A percentile compares a stretch with the other conserved stretches of the same genome.
phyloP scores from a whole-genome alignment of 2,329 filamentous ascomycete genomes.

The Claviceps cyperi region DNA sequence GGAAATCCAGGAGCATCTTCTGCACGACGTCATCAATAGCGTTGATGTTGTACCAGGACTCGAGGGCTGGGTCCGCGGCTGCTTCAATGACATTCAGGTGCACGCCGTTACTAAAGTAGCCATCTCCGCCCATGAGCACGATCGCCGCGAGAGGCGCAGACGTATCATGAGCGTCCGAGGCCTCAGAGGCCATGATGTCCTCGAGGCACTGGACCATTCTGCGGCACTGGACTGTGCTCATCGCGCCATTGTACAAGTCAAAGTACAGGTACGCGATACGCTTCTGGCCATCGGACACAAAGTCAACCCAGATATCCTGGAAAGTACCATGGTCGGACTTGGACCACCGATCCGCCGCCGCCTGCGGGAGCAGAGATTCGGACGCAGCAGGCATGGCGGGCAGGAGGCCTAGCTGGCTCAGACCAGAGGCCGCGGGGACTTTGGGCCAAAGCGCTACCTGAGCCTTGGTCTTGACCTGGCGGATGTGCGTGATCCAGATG shows the following conservation, averaged over 20 bases:
- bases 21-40: slow-evolving; percentile 27
- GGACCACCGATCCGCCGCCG: slow-evolving; percentile 14
- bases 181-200: slow-evolving; percentile 15
- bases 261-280: slow-evolving; percentile 25
- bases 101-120: slow-evolving; percentile 29
- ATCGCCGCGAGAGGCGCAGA: slow-evolving; percentile 19
- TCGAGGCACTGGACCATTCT: slow-evolving; percentile 22
- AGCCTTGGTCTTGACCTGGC: slow-evolving; percentile 22
- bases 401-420: slow-evolving; percentile 20
- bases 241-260: slow-evolving; percentile 29
- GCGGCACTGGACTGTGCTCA: slow-evolving; percentile 25
- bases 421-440: slow-evolving; percentile 21
- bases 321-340: slow-evolving; percentile 16
- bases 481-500: slow-evolving; percentile 26
- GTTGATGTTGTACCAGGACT: slow-evolving; percentile 30
- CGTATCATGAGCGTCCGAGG: slow-evolving; percentile 5
- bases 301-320: slow-evolving; percentile 26
- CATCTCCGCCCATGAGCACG: slow-evolving; percentile 21
- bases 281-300: slow-evolving; percentile 11
- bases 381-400: slow-evolving; percentile 5
- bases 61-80: slow-evolving; percentile 19
- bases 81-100: slow-evolving; percentile 29
- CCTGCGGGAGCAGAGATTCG: slow-evolving; percentile 5
- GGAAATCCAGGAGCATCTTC: slow-evolving; percentile 23
- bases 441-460: slow-evolving; percentile 27